phyloP scores from a whole-genome alignment of 1,284 basidiomycete genomes.

The Wallemia ichthyophaga region DNA sequence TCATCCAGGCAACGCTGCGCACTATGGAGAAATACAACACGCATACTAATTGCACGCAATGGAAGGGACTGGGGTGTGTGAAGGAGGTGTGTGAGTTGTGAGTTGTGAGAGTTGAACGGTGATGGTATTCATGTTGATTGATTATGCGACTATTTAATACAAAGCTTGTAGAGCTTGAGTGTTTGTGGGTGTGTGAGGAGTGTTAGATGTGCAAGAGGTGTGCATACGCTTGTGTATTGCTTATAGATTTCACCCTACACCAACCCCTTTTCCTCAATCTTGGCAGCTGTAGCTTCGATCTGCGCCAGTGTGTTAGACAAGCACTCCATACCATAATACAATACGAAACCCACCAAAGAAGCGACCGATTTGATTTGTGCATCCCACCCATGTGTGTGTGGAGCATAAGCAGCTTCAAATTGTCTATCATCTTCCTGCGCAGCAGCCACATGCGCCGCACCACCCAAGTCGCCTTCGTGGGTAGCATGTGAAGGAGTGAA shows the following conservation, averaged over 20 bases:
- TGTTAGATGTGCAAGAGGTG: too few relatives aligned
- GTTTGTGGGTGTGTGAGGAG: too few relatives aligned
- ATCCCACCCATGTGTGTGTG: background rate
- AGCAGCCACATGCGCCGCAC: background rate
- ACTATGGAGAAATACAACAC: background rate
- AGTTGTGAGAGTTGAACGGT: background rate
- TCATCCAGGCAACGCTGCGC: background rate
- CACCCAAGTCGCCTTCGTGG: background rate
- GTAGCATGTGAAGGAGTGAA: constrained; percentile 6
- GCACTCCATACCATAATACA: background rate
- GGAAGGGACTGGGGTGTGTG: background rate
- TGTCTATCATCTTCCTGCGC: background rate
- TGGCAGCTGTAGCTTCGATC: background rate
- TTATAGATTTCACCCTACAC: background rate
- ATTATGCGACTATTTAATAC: too few relatives aligned
- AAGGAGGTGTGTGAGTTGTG: background rate
- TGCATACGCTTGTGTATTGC: too few relatives aligned
- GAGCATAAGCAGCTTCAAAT: background rate
- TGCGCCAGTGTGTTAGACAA: background rate
- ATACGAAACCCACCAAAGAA: background rate
- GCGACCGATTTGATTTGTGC: background rate
- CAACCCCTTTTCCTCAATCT: background rate
- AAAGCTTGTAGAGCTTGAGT: too few relatives aligned
- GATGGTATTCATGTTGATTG: background rate
- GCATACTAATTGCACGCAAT: background rate